Evolutionary conservation across 2,329 filamentous ascomycete species (phyloP).

Genomic region (Arthrobotrys pseudoclavata): DNA sequence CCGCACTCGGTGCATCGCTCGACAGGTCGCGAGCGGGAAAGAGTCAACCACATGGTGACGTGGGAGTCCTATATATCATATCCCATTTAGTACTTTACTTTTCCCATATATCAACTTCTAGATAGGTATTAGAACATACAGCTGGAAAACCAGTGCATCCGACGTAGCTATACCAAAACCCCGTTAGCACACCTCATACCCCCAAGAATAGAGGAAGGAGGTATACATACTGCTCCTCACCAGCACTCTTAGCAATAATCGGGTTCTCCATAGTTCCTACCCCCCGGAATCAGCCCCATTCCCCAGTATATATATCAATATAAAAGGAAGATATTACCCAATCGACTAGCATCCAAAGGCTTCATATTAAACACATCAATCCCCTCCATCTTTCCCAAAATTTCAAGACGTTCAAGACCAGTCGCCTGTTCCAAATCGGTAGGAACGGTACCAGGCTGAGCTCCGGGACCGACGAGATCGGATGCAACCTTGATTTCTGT

Average conservation of each 20-base stretch:
- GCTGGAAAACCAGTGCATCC: constrained; percentile 95
- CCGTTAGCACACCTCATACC: neutral
- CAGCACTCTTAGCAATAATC: constrained; percentile 89
- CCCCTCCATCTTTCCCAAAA: constrained; percentile 99
- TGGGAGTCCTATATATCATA: constrained; percentile 78
- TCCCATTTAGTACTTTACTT: neutral
- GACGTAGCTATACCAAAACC: constrained; percentile 60
- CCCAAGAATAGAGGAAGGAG: neutral
- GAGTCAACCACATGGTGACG: constrained; percentile 88
- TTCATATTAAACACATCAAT: constrained; percentile 98
- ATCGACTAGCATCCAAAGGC: constrained; percentile 90
- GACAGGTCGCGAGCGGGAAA: constrained; percentile 88
- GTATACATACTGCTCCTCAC: constrained; percentile 89
- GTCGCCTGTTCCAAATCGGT: constrained; percentile 96
- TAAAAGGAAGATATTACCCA: constrained; percentile 72
- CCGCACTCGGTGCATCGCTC: constrained; percentile 98
- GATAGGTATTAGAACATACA: constrained; percentile 46
- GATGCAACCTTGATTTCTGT: constrained; percentile 84
- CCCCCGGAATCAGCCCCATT: neutral
- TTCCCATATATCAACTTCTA: neutral
- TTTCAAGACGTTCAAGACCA: constrained; percentile 97
- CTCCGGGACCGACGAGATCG: constrained; percentile 90
- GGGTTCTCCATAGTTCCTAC: constrained; percentile 89
- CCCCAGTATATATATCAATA: neutral
- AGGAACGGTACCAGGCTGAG: constrained; percentile 83